Evolutionary conservation across 257 asterid species (phyloP), one percentile per base, ranked within the genome.

Genomic region (Salvia miltiorrhiza): DNA sequence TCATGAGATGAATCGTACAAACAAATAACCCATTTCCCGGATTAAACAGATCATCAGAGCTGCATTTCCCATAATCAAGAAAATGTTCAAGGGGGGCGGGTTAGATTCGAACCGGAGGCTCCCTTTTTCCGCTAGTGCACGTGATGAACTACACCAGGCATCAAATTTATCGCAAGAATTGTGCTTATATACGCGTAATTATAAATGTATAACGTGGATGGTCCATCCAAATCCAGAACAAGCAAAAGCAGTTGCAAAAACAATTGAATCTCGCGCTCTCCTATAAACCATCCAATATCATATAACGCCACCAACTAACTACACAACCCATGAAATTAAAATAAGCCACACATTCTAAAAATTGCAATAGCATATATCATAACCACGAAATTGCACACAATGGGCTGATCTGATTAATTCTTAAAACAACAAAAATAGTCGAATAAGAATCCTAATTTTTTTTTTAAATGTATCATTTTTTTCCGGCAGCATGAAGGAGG

Each of bases 401-500:
- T 9, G 61, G 30, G 48, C 50, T 13, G 52, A 48, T 40, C 26
- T 53, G 48, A 41, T 35, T 53, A n/a, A n/a, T n/a, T n/a, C n/a
- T n/a, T n/a, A n/a, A n/a, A n/a, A n/a, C n/a, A n/a, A n/a, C n/a
- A n/a, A n/a, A n/a, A n/a, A n/a, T n/a, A 40, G 47, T 45, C 43
- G 12, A 21, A 32, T n/a, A 43, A 58, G 50, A 39, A n/a, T n/a
- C n/a, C n/a, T n/a, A n/a, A n/a, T n/a, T n/a, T n/a, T n/a, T n/a
- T n/a, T n/a, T n/a, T n/a, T n/a, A n/a, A n/a, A n/a, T n/a, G n/a
- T n/a, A 9, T 7, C 37, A 65, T 68, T 55, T 44, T 47, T 63
- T 72, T 59, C 85, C 86, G 86, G 91, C 79, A 33, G 78, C 49
- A 56, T 7, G 9, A 12, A 43, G 59, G 63, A 73, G 23, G 41